Conservation (phyloP, 1,284 basidiomycete species). For the Uromyces viciae-fabae region DNA sequence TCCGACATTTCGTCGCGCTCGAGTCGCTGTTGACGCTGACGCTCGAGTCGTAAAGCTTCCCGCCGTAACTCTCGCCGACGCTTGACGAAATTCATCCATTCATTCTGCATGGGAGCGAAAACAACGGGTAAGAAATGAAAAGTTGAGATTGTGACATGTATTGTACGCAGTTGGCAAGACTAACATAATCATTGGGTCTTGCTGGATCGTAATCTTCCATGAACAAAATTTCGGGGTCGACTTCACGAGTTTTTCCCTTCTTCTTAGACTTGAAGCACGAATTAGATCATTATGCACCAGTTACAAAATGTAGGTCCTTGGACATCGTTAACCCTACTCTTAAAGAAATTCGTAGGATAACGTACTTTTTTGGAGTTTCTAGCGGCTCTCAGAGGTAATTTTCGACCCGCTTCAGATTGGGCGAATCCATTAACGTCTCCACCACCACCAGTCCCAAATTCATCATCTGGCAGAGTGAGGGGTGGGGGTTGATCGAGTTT, state of each 20-base stretch:
- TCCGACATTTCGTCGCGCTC: conserved; percentile 40
- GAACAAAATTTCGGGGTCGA: conserved; percentile 44
- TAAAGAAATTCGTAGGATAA: conserved; percentile 12
- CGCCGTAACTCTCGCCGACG: conserved; percentile 39
- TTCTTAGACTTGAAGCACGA: conserved; percentile 43
- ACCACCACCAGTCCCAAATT: conserved; percentile 33
- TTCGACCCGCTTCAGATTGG: conserved; percentile 41
- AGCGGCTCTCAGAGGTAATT: conserved; percentile 41
- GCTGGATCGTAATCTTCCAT: conserved; percentile 45
- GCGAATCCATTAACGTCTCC: conserved; percentile 44
- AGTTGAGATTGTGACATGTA: not conserved
- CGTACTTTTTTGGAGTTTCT: conserved; percentile 45
- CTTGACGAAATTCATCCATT: conserved; percentile 44
- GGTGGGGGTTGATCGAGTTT: conserved; percentile 43
- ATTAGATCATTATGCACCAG: conserved; percentile 21
- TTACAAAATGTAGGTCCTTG: not conserved
- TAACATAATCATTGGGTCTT: conserved; percentile 45
- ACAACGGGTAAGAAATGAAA: not conserved
- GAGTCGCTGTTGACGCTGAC: conserved; percentile 39
- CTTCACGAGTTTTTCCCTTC: conserved; percentile 45
- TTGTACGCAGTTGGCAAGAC: not conserved
- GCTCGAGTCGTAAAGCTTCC: conserved; percentile 42
- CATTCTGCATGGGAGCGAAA: conserved; percentile 16
- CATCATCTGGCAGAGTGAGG: conserved; percentile 43
- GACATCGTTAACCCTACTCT: not conserved